Evolutionary conservation across 768 basidiomycete genomes (phyloP), one percentile per base, ranked within the genome.

Genomic region (Amanita phalloides): DNA sequence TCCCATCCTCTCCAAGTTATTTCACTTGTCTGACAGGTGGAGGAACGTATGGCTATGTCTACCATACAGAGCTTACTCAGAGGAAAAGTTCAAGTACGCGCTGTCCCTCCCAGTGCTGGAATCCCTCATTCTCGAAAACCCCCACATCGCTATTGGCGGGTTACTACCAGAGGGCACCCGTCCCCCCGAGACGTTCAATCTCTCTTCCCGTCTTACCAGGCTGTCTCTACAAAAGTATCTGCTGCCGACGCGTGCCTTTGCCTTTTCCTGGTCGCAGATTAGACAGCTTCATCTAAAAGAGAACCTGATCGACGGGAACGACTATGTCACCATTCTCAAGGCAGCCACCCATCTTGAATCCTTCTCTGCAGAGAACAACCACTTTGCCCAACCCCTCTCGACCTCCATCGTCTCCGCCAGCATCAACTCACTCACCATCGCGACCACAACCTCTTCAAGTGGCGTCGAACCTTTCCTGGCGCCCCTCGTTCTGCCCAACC

Each of bases 231-330:
- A 49, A 6, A 49, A 49, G n/a, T 49, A 41, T 38, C 26, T 49
- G 13, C 4, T 30, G 10, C 48, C 48, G n/a, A 41, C 48, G 28
- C 38, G 26, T 17, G 21, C 26, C 7, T 49, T 49, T 32, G 36
- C 37, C 25, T 32, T 49, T 26, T n/a, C 48, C 25, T 49, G 48
- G 48, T 49, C 48, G 14, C 48, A 49, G 20, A 49, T 49, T 5
- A 39, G 35, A 38, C 38, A 49, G 7, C 48, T 49, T 21, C 36
- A 38, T 26, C 25, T 49, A 17, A 49, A 49, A 26, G 48, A 41
- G 25, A 49, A 49, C 38, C 14, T 39, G 11, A 38, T 49, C 17
- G 37, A 41, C 9, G 48, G 48, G 28, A 41, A 30, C 38, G 48
- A 49, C 26, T 49, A 49, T 20, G 13, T 14, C 48, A 41, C 21